These are phyloP conservation scores for Aechmea fasciata DNA, from an alignment of 176 grass and related monocot species.

Conservation along the genomic window DNA sequence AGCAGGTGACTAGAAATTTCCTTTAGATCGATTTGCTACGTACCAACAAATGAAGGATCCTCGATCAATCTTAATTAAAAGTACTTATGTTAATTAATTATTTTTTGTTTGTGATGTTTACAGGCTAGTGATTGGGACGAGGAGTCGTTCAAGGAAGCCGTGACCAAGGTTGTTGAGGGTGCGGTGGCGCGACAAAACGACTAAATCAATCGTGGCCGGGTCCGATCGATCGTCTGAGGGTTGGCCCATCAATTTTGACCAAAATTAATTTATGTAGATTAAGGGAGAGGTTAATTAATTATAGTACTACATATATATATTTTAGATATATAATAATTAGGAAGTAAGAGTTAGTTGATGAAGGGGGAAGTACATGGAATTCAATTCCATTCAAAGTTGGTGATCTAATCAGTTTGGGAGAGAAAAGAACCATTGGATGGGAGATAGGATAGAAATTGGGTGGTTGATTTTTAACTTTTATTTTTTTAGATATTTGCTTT, in stretches of 20 bases:
- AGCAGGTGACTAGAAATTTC: conserved; percentile 18
- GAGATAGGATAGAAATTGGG: neutral
- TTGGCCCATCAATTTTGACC: conserved; percentile 45
- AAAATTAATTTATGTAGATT: neutral
- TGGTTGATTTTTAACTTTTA: no score
- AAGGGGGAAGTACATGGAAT: neutral
- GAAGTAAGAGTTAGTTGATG: neutral
- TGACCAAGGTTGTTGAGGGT: conserved; percentile 39
- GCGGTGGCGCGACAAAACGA: neutral
- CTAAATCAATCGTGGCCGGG: neutral
- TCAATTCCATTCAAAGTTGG: neutral
- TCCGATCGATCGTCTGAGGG: neutral
- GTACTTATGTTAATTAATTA: no score
- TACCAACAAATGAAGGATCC: neutral
- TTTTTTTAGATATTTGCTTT: no score
- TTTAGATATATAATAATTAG: neutral
- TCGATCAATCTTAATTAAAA: no score
- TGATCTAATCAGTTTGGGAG: neutral
- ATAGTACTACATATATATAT: no score
- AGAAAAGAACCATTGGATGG: neutral
- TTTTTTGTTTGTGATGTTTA: neutral
- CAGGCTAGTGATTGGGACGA: conserved; percentile 37
- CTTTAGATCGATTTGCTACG: neutral
- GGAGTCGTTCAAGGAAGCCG: conserved; percentile 48
- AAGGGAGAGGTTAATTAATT: no score